Base-by-base conservation (phyloP, 1,284 basidiomycete species). In the Fomitiporia mediterranea region DNA sequence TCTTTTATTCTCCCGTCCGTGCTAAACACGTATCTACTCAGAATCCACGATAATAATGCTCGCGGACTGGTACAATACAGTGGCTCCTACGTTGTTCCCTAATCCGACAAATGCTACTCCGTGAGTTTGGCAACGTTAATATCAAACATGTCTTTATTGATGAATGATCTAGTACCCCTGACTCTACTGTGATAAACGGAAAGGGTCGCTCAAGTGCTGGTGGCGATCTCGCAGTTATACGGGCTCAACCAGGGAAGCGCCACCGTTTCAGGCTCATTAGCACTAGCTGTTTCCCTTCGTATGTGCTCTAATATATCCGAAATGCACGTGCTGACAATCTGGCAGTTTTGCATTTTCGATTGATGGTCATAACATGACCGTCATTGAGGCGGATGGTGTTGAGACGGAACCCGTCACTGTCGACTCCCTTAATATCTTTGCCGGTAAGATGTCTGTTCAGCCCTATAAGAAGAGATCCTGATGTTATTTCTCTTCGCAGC, bases 361-460 rank as follows among this genome's bases (percentile, higher is more conserved):
- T 50, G 69, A 73, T 46, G 64, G 64, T 6, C 72, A 75, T 61
- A 67, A 65, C 49, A 55, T 72, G 62, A 72, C 67, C 13, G 57
- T 73, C 56, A 73, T 73, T 51, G 72, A 72, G 57, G 67, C 61
- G 17, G 71, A 73, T 38, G 67, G 68, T 8, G 60, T 66, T 38
- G 67, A 66, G 58, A 65, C 70, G 8, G 43, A 71, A 44, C 68
- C 72, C 2, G 59, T 66, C 44, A 30, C 27, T 3, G 72, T 73
- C 28, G 66, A 72, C 57, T 60, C 57, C 3, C 58, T 70, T 40
- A 63, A 65, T 35, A 68, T 73, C 47, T 69, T 72, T 48, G 68
- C 74, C 8, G 70, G 62, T 52, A 35, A 19, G 28, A 21, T 21
- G 15, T 19, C 11, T 19, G 9, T 21, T 50, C 23, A 13, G 8